Conservation (phyloP, 208 protist species). For the Wallacemonas rigidus region DNA sequence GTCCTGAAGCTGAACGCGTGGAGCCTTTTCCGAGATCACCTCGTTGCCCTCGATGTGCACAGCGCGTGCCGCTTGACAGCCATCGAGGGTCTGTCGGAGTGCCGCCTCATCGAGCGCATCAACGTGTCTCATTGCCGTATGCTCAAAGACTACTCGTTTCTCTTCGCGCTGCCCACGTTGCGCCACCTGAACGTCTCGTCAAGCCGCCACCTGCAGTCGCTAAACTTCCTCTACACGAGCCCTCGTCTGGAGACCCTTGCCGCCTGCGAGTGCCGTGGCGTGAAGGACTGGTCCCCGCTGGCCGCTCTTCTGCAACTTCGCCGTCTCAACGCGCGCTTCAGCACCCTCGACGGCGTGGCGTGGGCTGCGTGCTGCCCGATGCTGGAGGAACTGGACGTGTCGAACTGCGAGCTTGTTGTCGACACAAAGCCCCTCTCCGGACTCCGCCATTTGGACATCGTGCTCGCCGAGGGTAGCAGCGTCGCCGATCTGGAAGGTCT, state of each 20-base stretch:
- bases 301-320: background rate
- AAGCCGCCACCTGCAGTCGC: conserved; percentile 7
- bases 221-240: conserved; percentile 5
- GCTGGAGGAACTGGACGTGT: conserved; percentile 12
- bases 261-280: conserved; percentile 5
- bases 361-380: conserved; percentile 6
- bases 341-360: conserved; percentile 15
- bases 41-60: conserved; percentile 12
- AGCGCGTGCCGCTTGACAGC: conserved; percentile 9
- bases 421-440: conserved; percentile 8
- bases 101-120: conserved; percentile 6
- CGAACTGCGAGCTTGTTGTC: conserved; percentile 10
- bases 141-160: conserved; percentile 10
- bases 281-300: conserved; percentile 15
- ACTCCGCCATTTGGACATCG: background rate
- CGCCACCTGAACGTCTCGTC: conserved; percentile 10
- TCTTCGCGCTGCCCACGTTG: background rate
- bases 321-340: background rate
- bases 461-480: conserved; percentile 7
- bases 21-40: background rate
- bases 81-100: conserved; percentile 3
- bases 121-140: conserved; percentile 15
- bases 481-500: conserved; percentile 12
- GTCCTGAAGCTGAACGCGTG: conserved; percentile 4
- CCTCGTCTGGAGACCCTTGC: conserved; percentile 12